A percentile compares a stretch with the other conserved stretches of the same genome.
Conservation (phyloP, 257 asterid genomes). For the Lithospermum erythrorhizon region DNA sequence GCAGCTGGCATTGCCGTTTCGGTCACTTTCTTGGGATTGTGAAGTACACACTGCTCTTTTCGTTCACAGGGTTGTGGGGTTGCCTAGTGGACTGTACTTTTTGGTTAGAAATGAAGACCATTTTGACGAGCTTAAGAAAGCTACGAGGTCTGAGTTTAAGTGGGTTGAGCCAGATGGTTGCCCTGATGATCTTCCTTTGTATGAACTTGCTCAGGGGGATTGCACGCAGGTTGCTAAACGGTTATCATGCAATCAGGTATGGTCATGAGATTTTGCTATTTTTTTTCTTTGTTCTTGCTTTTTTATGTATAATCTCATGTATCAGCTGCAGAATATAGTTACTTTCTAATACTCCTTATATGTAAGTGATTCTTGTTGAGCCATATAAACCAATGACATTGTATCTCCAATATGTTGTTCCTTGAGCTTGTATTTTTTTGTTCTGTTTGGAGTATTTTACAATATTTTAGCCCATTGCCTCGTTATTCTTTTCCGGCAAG, state of each 20-base stretch:
- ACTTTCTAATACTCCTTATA: too few species aligned
- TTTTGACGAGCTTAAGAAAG: conserved; percentile 44
- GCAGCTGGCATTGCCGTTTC: conserved; percentile 64
- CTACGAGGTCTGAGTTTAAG: conserved; percentile 54
- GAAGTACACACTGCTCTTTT: conserved; percentile 73
- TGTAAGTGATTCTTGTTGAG: neutral
- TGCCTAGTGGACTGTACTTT: conserved; percentile 71
- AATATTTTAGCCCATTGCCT: too few species aligned
- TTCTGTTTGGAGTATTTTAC: too few species aligned
- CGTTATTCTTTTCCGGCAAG: neutral
- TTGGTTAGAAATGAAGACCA: conserved; percentile 73
- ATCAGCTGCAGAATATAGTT: too few species aligned
- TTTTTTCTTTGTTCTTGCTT: neutral
- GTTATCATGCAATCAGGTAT: conserved; percentile 83
- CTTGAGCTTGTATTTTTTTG: too few species aligned
- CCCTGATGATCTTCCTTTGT: conserved; percentile 68
- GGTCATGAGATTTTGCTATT: neutral
- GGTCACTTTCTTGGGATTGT: conserved; percentile 70
- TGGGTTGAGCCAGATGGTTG: conserved; percentile 86
- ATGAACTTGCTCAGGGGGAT: conserved; percentile 57
- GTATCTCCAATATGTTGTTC: too few species aligned
- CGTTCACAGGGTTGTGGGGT: conserved; percentile 75
- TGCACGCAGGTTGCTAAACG: conserved; percentile 49
- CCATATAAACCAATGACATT: too few species aligned
- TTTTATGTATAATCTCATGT: neutral